phyloP scores from a whole-genome alignment of 1,284 basidiomycete genomes.

The Hemileccinum hortonii region DNA sequence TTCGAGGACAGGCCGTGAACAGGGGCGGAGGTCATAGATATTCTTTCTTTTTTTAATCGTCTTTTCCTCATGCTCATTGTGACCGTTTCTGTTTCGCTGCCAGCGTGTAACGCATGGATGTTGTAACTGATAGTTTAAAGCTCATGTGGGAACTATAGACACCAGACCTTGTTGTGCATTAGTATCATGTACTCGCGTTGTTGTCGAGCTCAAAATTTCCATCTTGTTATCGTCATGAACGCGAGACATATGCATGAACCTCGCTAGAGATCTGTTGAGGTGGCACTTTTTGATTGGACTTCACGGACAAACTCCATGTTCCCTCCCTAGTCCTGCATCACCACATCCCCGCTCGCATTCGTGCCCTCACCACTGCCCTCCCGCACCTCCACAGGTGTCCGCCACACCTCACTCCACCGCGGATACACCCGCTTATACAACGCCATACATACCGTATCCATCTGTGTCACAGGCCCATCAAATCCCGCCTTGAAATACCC shows the following conservation, averaged over 20 bases:
- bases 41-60: neutral
- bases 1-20: conserved; percentile 21
- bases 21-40: neutral
- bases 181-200: neutral
- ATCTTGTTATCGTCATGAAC: too few species aligned
- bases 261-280: too few species aligned
- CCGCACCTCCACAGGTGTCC: conserved; percentile 15
- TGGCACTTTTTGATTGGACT: neutral
- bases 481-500: conserved; percentile 99
- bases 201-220: too few species aligned
- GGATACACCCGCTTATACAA: conserved; percentile 91
- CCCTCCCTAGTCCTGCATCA: conserved; percentile 22
- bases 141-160: too few species aligned
- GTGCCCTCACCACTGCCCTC: neutral
- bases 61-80: too few species aligned
- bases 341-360: conserved; percentile 11
- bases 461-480: conserved; percentile 92
- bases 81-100: too few species aligned
- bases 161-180: too few species aligned
- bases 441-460: conserved; percentile 93
- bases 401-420: conserved; percentile 70
- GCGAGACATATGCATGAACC: too few species aligned
- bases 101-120: too few species aligned
- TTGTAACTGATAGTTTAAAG: too few species aligned
- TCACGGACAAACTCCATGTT: too few species aligned